Evolutionary conservation across 768 basidiomycete genomes (phyloP).

Genomic region (Collybia sp.): DNA sequence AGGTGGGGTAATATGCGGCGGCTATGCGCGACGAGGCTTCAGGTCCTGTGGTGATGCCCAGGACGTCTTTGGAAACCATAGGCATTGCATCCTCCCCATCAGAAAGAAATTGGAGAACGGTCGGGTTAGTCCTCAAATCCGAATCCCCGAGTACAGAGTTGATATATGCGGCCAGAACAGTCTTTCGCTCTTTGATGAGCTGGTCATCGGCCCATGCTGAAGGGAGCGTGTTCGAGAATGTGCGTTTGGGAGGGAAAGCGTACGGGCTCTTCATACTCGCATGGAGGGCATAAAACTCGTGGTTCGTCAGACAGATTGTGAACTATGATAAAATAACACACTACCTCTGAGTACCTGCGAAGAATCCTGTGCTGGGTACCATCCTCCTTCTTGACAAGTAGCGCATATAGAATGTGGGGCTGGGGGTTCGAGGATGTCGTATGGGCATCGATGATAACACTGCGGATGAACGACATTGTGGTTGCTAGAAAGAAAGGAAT

Average conservation of each 20-base stretch:
- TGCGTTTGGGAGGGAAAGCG: constrained; percentile 34
- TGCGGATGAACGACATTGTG: constrained; percentile 5
- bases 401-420: constrained; percentile 42
- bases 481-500: no score
- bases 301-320: no score
- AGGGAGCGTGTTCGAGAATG: constrained; percentile 36
- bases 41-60: background rate
- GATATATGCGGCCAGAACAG: constrained; percentile 34
- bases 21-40: constrained; percentile 21
- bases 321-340: background rate
- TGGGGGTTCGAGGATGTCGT: constrained; percentile 41
- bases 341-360: constrained; percentile 43
- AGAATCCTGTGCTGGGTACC: constrained; percentile 26
- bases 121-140: constrained; percentile 21
- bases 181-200: constrained; percentile 40
- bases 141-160: constrained; percentile 22
- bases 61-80: constrained; percentile 6
- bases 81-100: constrained; percentile 1
- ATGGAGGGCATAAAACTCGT: constrained; percentile 19
- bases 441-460: constrained; percentile 31
- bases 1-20: constrained; percentile 49
- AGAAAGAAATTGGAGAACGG: constrained; percentile 28
- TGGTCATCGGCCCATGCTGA: constrained; percentile 40
- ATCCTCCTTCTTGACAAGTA: constrained; percentile 27
- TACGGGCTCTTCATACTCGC: constrained; percentile 19